Percentiles rank a stretch among this genome's conserved stretches.
phyloP scores from a whole-genome alignment of 2,329 filamentous ascomycete species.

The Cryphonectria nitschkei region DNA sequence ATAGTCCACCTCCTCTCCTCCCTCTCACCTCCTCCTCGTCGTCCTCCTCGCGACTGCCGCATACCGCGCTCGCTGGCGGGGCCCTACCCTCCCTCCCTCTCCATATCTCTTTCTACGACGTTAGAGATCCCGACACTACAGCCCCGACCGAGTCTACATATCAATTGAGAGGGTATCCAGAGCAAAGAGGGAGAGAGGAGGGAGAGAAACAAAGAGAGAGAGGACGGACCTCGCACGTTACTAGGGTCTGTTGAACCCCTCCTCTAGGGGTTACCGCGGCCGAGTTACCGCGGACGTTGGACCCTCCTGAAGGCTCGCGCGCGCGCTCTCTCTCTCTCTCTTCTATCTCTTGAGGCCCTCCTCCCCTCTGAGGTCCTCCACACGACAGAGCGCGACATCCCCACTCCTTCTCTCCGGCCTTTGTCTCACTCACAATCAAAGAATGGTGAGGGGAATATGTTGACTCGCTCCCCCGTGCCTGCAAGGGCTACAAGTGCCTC shows the following conservation, averaged over 20 bases:
- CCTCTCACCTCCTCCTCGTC: neutral
- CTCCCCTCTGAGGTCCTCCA: constrained; percentile 35
- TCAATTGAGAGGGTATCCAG: neutral
- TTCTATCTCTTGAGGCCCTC: neutral
- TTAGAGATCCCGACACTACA: neutral
- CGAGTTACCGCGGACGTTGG: neutral
- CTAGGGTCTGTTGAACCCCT: neutral
- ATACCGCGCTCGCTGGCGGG: neutral
- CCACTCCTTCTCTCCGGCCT: neutral
- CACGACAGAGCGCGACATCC: neutral
- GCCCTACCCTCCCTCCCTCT: neutral
- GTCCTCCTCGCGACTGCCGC: neutral
- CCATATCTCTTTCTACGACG: neutral
- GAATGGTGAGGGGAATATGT: constrained; percentile 59
- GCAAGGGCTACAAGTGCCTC: constrained; percentile 57
- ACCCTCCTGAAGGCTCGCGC: neutral
- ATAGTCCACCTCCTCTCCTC: neutral
- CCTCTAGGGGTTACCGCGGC: neutral
- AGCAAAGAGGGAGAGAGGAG: neutral
- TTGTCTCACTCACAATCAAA: constrained; percentile 4
- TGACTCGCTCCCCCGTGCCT: constrained; percentile 60
- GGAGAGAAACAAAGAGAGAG: neutral
- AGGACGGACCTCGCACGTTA: neutral
- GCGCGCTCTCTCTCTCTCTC: neutral
- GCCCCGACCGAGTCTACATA: neutral